Evolutionary conservation across 345 rosid genomes (phyloP).

Genomic region (Zanthoxylum bungeanum): DNA sequence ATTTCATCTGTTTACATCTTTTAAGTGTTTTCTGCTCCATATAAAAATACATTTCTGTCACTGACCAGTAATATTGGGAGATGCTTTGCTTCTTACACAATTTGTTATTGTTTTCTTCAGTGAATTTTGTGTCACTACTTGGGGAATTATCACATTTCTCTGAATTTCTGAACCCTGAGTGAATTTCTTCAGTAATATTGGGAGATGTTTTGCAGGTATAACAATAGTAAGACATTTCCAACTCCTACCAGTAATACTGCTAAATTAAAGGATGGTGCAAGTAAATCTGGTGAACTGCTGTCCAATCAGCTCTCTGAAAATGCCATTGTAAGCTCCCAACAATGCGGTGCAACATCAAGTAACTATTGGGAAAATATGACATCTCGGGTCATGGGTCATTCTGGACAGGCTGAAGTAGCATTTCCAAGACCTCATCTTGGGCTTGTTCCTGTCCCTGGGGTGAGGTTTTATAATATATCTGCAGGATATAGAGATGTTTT

Average conservation of each 20-base stretch:
- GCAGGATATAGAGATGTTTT: slow-evolving; percentile 14
- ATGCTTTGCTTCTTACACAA: not conserved
- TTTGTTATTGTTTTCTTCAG: not conserved
- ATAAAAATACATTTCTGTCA: slow-evolving; percentile 28
- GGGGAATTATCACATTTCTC: not conserved
- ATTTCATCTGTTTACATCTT: not conserved
- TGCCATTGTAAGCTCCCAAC: slow-evolving; percentile 19
- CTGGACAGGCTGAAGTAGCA: slow-evolving; percentile 26
- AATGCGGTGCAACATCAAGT: slow-evolving; percentile 25
- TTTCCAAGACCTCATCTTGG: slow-evolving; percentile 23
- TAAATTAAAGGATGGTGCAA: slow-evolving; percentile 32
- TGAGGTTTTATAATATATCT: slow-evolving; percentile 14
- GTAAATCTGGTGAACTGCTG: slow-evolving; percentile 30
- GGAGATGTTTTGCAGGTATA: slow-evolving; percentile 40
- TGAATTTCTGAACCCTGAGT: slow-evolving; percentile 15
- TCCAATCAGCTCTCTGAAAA: slow-evolving; percentile 21
- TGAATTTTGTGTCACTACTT: not conserved
- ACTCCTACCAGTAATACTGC: slow-evolving; percentile 22
- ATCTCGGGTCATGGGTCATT: slow-evolving; percentile 28
- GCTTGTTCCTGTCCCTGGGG: slow-evolving; percentile 16
- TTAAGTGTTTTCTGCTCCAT: not conserved
- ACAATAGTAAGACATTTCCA: slow-evolving; percentile 31
- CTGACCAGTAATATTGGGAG: slow-evolving; percentile 21
- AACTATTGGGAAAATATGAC: slow-evolving; percentile 35
- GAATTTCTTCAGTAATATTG: slow-evolving; percentile 25